These are phyloP conservation scores for Solanum medicagineum DNA, from an alignment of 257 asterid species.

Conservation along the genomic window DNA sequence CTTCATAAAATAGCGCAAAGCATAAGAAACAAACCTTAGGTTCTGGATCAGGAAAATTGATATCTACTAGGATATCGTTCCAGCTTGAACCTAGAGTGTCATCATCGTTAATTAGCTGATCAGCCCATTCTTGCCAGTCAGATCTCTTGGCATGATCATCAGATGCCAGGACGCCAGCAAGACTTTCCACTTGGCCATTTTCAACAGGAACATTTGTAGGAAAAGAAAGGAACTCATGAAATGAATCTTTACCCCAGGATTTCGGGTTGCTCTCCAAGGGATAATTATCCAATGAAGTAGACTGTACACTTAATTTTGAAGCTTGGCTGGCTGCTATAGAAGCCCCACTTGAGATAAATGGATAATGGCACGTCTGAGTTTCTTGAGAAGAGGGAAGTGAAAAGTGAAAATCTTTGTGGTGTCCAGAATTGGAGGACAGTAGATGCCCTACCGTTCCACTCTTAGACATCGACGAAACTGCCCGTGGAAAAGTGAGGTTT, in stretches of 20 bases:
- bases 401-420: conserved; percentile 13
- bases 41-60: conserved; percentile 51
- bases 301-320: conserved; percentile 14
- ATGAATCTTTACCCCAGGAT: conserved; percentile 31
- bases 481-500: background rate
- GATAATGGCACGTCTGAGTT: conserved; percentile 9
- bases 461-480: background rate
- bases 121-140: conserved; percentile 70
- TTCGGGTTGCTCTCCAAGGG: conserved; percentile 8
- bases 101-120: conserved; percentile 49
- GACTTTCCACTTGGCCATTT: conserved; percentile 32
- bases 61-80: conserved; percentile 55
- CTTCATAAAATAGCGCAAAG: background rate
- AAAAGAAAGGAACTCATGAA: conserved; percentile 33
- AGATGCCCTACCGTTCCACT: conserved; percentile 21
- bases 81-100: conserved; percentile 40
- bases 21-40: conserved; percentile 44
- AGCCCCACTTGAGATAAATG: conserved; percentile 18
- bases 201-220: conserved; percentile 17
- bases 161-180: conserved; percentile 18
- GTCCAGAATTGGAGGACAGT: conserved; percentile 30
- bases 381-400: conserved; percentile 16
- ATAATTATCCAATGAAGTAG: conserved; percentile 16
- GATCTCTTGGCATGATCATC: conserved; percentile 32
- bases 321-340: background rate